These are phyloP conservation scores for Capsicum pubescens DNA, from an alignment of 257 asterid species.

Conservation along the genomic window DNA sequence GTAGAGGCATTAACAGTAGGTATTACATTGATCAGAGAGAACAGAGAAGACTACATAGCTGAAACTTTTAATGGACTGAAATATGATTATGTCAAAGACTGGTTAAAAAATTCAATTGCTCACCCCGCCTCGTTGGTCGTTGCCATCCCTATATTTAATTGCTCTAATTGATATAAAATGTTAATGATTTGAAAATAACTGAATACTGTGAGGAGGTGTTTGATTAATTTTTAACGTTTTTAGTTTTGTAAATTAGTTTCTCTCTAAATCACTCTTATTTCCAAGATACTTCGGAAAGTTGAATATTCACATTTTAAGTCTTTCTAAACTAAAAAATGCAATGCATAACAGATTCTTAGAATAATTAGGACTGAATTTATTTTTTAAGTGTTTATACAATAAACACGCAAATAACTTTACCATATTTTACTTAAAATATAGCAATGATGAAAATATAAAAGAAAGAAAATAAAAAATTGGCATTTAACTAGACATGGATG, in stretches of 20 bases:
- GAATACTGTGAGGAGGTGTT: neutral
- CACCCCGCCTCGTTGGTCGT: too few relatives aligned
- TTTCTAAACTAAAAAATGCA: neutral
- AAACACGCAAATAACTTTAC: neutral
- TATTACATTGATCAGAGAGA: slow-evolving; percentile 86
- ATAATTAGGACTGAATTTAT: neutral
- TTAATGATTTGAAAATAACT: neutral
- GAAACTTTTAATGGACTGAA: slow-evolving; percentile 56
- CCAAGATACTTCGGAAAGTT: neutral
- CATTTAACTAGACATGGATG: neutral
- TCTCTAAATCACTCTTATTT: neutral
- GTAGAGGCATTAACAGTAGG: slow-evolving; percentile 69
- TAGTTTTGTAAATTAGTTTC: neutral
- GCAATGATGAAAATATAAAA: neutral
- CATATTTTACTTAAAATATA: neutral
- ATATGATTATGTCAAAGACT: slow-evolving; percentile 62
- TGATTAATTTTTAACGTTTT: too few relatives aligned
- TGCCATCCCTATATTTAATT: neutral
- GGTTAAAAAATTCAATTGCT: too few relatives aligned
- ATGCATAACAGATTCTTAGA: neutral
- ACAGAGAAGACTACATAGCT: slow-evolving; percentile 65
- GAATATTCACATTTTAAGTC: neutral
- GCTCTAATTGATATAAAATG: neutral
- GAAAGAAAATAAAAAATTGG: neutral
- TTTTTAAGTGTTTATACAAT: neutral